Conservation (phyloP, 495 filamentous ascomycete species). For the Hypoxylon lenormandii region DNA sequence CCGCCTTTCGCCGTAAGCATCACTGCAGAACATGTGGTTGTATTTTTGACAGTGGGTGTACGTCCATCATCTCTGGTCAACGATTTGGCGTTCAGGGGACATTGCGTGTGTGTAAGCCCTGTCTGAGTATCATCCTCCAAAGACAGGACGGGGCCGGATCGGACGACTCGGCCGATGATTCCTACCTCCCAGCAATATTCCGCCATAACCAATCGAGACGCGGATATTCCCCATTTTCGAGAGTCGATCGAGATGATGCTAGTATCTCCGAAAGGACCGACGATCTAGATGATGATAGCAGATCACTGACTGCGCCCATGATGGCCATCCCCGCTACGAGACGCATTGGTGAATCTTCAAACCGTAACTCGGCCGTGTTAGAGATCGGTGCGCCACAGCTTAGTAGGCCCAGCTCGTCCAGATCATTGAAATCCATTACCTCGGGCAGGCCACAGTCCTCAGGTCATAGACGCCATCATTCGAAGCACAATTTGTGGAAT, state of each 20-base stretch:
- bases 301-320: conserved; percentile 67
- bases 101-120: conserved; percentile 93
- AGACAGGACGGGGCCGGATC: conserved; percentile 87
- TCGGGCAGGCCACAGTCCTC: conserved; percentile 76
- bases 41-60: conserved; percentile 98
- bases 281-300: conserved; percentile 54
- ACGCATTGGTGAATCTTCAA: conserved; percentile 81
- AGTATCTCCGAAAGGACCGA: conserved; percentile 59
- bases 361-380: conserved; percentile 85
- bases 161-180: conserved; percentile 82
- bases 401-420: conserved; percentile 85
- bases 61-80: conserved; percentile 83
- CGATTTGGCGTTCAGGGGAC: conserved; percentile 88
- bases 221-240: conserved; percentile 42
- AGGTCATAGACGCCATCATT: conserved; percentile 84
- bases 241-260: conserved; percentile 52
- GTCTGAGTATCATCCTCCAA: conserved; percentile 88
- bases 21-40: conserved; percentile 95
- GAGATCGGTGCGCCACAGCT: conserved; percentile 83
- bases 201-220: conserved; percentile 62
- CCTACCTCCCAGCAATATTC: conserved; percentile 65
- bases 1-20: conserved; percentile 94
- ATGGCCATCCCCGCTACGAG: conserved; percentile 92
- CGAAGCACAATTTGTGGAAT: conserved; percentile 82
- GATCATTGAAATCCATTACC: conserved; percentile 86